Evolutionary conservation across 768 basidiomycete genomes (phyloP), one percentile per base, ranked within the genome.

Genomic region (Boletus speciosus): DNA sequence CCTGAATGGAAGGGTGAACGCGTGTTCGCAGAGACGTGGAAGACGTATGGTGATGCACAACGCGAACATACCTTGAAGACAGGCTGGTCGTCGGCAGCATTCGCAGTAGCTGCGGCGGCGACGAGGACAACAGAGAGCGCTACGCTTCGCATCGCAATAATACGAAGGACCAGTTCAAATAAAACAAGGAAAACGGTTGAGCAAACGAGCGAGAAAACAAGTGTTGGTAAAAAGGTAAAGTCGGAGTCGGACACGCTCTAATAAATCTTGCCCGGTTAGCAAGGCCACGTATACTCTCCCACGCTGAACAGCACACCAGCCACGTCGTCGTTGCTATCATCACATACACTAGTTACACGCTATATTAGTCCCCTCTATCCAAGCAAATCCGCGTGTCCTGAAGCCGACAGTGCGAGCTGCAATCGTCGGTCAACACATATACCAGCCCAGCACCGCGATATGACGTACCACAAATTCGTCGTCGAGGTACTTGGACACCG

Each of bases 401-500:
- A 94, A 19, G 95, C 94, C 52, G 93, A 94, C 57, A 98, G 76
- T 9, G 94, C 95, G 46, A 96, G 82, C 91, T 95, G 63, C 39
- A 64, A 25, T 16, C n/a, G 4, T 51, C 14, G 47, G 11, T 65
- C 35, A 54, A 48, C 52, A 51, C 44, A 19, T 56, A 52, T 16
- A 46, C 49, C 37, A 44, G 16, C 43, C 23, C 3, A n/a, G 50
- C 44, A 29, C 16, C 25, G 2, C 23, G 31, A 51, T 31, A 37
- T 15, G 16, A 81, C 88, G 66, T 70, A 90, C 86, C 77, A 92
- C 86, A 78, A 95, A 95, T 78, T 98, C 95, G 66, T 97, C 93
- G 70, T 98, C 95, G 68, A 98, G 71, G 74, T 97, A 98, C 72
- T 97, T 98, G 32, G 94, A 93, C 56, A 97, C 95, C 8, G 94